These are phyloP conservation scores for Sistotremastrum niveocremeum DNA, from an alignment of 768 basidiomycete species.

Conservation along the genomic window DNA sequence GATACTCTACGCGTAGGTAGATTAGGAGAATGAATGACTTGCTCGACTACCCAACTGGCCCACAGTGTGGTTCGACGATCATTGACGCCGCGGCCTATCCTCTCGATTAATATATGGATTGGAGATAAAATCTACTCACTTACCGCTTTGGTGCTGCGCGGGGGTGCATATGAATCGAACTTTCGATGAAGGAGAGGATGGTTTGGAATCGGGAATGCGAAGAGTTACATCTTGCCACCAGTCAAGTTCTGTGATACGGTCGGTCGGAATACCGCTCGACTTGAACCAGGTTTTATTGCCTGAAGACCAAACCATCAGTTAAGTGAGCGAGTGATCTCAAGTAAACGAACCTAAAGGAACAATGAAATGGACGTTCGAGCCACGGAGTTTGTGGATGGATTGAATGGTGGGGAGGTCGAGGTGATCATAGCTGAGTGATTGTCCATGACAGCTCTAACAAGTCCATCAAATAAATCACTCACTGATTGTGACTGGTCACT, in stretches of 20 bases:
- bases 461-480: conserved; percentile 5
- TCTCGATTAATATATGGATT: background rate
- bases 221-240: conserved; percentile 26
- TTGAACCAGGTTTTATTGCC: conserved; percentile 19
- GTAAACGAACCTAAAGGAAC: conserved; percentile 23
- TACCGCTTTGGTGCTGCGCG: conserved; percentile 30
- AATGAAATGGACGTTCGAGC: conserved; percentile 16
- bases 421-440: conserved; percentile 25
- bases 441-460: background rate
- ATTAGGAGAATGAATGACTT: conserved; percentile 4
- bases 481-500: conserved; percentile 31
- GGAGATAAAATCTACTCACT: conserved; percentile 2
- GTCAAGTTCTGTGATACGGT: conserved; percentile 23
- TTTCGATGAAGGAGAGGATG: conserved; percentile 2
- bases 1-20: conserved; percentile 6
- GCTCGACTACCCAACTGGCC: conserved; percentile 27
- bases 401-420: conserved; percentile 24
- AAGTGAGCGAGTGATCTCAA: background rate
- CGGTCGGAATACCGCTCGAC: conserved; percentile 17
- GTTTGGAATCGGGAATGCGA: background rate
- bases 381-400: conserved; percentile 11
- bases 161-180: conserved; percentile 26
- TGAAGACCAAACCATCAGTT: background rate
- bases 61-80: conserved; percentile 25
- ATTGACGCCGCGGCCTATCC: conserved; percentile 19